These are phyloP conservation scores for Cutaneotrichosporon dermatis DNA, from an alignment of 1,284 basidiomycete species.

Conservation along the genomic window DNA sequence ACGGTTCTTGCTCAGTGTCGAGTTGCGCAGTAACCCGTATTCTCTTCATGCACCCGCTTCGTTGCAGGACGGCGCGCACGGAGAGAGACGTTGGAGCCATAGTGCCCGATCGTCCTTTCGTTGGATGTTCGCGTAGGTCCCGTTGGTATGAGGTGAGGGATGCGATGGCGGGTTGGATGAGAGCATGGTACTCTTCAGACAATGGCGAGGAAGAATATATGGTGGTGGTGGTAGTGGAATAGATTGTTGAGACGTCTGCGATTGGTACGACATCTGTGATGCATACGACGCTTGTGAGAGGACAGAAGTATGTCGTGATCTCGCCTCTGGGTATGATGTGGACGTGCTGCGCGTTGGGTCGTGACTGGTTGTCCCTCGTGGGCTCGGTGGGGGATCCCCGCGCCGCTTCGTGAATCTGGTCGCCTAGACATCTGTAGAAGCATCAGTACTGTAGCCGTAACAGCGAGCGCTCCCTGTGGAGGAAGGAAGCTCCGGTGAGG, in stretches of 20 bases:
- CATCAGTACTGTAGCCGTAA: too few relatives aligned
- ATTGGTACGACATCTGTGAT: neutral
- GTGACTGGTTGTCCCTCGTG: neutral
- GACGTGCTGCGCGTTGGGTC: neutral
- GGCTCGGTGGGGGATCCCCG: neutral
- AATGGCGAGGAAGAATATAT: neutral
- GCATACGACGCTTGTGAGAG: slow-evolving; percentile 12
- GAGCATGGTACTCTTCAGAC: slow-evolving; percentile 27
- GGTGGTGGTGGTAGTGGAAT: neutral
- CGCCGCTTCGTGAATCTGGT: neutral
- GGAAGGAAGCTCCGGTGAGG: neutral
- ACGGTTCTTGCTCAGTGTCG: neutral
- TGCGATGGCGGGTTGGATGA: slow-evolving; percentile 56
- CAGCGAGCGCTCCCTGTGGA: too few relatives aligned
- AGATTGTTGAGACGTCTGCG: slow-evolving; percentile 9
- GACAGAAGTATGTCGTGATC: slow-evolving; percentile 14
- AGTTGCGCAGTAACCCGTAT: slow-evolving; percentile 60
- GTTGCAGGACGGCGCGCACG: slow-evolving; percentile 80
- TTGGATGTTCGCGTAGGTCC: neutral
- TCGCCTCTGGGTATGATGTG: neutral
- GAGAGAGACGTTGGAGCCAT: neutral
- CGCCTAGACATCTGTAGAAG: neutral
- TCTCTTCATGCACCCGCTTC: slow-evolving; percentile 78
- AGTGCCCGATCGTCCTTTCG: neutral
- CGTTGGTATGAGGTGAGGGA: slow-evolving; percentile 6